phyloP scores from a whole-genome alignment of 768 basidiomycete species.

The Auriscalpium vulgare region DNA sequence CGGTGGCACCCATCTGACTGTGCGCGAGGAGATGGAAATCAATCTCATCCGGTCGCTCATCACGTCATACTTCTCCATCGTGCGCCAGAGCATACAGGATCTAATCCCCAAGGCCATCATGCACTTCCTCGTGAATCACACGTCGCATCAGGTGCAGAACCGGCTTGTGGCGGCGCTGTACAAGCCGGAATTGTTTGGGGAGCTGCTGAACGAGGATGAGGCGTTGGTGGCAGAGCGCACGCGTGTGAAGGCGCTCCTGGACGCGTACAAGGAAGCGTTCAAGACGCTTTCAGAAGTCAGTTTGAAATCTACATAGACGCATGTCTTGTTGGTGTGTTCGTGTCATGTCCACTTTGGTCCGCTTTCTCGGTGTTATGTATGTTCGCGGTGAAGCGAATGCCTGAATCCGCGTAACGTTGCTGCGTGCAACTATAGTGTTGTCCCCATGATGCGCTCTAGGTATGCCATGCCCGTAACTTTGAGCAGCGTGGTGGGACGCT shows the following conservation, averaged over 20 bases:
- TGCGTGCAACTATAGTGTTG: too few relatives aligned
- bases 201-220: constrained; percentile 93
- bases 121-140: constrained; percentile 95
- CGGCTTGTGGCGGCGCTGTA: constrained; percentile 90
- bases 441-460: too few relatives aligned
- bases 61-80: constrained; percentile 91
- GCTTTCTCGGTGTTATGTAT: too few relatives aligned
- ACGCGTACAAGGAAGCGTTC: constrained; percentile 94
- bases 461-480: too few relatives aligned
- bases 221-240: constrained; percentile 88
- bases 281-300: constrained; percentile 80
- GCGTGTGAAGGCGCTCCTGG: constrained; percentile 87
- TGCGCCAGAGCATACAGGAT: constrained; percentile 95
- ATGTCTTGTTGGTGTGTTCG: too few relatives aligned
- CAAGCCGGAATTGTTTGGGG: constrained; percentile 87
- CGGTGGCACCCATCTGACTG: constrained; percentile 55
- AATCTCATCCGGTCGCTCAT: constrained; percentile 91
- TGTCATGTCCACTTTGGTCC: too few relatives aligned
- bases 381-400: too few relatives aligned
- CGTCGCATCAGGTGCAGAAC: constrained; percentile 95
- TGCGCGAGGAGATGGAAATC: constrained; percentile 95
- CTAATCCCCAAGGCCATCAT: constrained; percentile 96
- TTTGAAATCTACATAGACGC: constrained; percentile 46
- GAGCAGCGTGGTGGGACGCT: too few relatives aligned
- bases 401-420: too few relatives aligned